These are phyloP conservation scores for Phaffomyces antillensis DNA, from an alignment of 805 yeast genomes.

Conservation along the genomic window DNA sequence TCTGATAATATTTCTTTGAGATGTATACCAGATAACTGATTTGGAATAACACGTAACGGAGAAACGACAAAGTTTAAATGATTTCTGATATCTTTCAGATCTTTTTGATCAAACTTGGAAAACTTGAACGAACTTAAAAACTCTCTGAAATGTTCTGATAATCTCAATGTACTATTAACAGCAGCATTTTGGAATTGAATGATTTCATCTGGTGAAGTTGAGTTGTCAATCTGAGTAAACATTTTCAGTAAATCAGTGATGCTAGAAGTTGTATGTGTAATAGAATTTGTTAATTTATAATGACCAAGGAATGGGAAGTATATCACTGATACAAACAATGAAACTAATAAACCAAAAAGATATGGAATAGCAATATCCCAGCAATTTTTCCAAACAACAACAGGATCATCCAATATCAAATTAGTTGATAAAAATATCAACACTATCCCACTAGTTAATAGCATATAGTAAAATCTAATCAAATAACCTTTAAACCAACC, in stretches of 20 bases:
- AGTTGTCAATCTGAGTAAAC: constrained; percentile 3
- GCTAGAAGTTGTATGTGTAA: constrained; percentile 19
- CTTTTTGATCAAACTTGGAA: constrained; percentile 26
- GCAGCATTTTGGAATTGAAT: constrained; percentile 23
- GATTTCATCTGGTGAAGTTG: constrained; percentile 15
- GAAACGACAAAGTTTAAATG: constrained; percentile 32
- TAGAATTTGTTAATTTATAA: constrained; percentile 22
- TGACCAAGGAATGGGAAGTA: constrained; percentile 38
- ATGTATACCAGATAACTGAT: constrained; percentile 11
- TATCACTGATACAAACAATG: constrained; percentile 27
- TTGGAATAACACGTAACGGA: constrained; percentile 36
- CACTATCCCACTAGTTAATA: constrained; percentile 29
- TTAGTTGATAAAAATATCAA: constrained; percentile 27
- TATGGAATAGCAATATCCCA: constrained; percentile 41
- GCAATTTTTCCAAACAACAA: constrained; percentile 26
- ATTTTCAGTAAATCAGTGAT: constrained; percentile 22
- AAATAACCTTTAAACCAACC: constrained; percentile 36
- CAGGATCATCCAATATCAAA: constrained; percentile 21
- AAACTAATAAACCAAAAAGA: constrained; percentile 34
- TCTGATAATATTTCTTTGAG: constrained; percentile 1
- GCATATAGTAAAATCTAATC: constrained; percentile 33
- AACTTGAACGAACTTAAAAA: constrained; percentile 34
- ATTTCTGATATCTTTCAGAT: constrained; percentile 33
- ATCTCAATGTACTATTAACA: constrained; percentile 24
- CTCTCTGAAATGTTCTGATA: constrained; percentile 38